Base-by-base conservation (phyloP, 371 early-diverging fungal genomes). In the Spraguea lophii region DNA sequence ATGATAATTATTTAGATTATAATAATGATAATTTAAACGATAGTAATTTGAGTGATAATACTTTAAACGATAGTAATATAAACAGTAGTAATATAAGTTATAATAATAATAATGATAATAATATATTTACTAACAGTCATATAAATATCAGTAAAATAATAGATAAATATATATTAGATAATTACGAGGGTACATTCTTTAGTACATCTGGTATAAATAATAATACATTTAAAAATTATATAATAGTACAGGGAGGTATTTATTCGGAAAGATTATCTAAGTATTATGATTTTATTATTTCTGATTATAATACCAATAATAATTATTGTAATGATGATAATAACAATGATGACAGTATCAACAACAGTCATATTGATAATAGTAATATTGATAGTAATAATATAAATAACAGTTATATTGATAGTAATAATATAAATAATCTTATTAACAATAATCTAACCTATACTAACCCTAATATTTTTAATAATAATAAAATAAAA, bases 221-320 rank as follows among this genome's bases (percentile, higher is more conserved):
- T 26, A 52, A 50, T 10, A 37, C 64, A 6, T 63, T 63, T 52
- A 56, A 45, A 21, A 71, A 71, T 42, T 71, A 68, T 55, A 62
- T 54, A 23, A 41, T 21, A 7, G 43, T 68, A 24, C 37, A 37
- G 2, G 66, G 66, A 2, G 71, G 61, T 13, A 16, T 39, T 16
- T 63, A 61, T 52, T 36, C 51, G 0, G 23, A 52, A 19, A 54
- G 56, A 20, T 42, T 59, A 1, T 49, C 25, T 20, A 52, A 55
- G 6, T 56, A 20, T 0, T 62, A 53, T 22, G 64, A 66, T 39
- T 68, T 71, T 59, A 36, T 68, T 1, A 59, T 71, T 32, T 37
- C 50, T 17, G 22, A 51, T 41, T 20, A 22, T 13, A 12, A 45
- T 7, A 30, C 12, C 16, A 36, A 35, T 12, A 52, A 56, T 42